phyloP scores from a whole-genome alignment of 495 filamentous ascomycete species.

The Evansstolkia leycettana region DNA sequence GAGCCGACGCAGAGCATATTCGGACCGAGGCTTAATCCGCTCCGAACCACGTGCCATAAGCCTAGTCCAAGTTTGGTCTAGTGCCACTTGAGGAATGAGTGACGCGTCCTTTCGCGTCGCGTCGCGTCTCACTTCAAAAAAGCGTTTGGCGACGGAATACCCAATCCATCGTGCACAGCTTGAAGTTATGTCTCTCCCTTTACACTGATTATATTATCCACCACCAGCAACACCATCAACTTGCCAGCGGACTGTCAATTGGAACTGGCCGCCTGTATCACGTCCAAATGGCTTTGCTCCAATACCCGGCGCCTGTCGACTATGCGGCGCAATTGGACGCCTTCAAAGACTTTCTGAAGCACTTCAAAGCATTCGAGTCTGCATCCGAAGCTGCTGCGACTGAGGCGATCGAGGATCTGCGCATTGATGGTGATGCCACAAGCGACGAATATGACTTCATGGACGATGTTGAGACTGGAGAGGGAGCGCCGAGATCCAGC shows the following conservation, averaged over 20 bases:
- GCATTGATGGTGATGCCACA: conserved; percentile 76
- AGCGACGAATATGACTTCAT: conserved; percentile 94
- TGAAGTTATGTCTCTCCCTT: not conserved
- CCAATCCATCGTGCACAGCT: too few relatives aligned
- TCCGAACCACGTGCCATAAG: conserved; percentile 10
- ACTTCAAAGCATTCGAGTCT: conserved; percentile 75
- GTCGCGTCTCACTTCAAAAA: conserved; percentile 15
- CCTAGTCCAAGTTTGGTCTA: conserved; percentile 5
- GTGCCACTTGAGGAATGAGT: conserved; percentile 2
- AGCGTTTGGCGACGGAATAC: conserved; percentile 2
- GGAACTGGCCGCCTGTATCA: conserved; percentile 5
- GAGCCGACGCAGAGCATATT: conserved; percentile 5
- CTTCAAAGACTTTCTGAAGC: conserved; percentile 77
- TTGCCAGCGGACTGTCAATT: conserved; percentile 8
- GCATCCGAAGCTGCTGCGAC: conserved; percentile 54
- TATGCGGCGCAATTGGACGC: conserved; percentile 77
- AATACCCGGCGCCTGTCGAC: conserved; percentile 62
- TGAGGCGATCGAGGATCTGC: conserved; percentile 68
- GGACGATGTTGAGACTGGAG: conserved; percentile 63
- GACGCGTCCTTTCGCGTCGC: conserved; percentile 18
- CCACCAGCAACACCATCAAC: conserved; percentile 12
- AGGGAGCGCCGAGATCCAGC: conserved; percentile 26
- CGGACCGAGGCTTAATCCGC: conserved; percentile 26
- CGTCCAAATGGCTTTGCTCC: conserved; percentile 64
- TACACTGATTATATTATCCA: not conserved